Evolutionary conservation across 441 rosid species (phyloP), one percentile per base, ranked within the genome.

Genomic region (Lepidium campestre): DNA sequence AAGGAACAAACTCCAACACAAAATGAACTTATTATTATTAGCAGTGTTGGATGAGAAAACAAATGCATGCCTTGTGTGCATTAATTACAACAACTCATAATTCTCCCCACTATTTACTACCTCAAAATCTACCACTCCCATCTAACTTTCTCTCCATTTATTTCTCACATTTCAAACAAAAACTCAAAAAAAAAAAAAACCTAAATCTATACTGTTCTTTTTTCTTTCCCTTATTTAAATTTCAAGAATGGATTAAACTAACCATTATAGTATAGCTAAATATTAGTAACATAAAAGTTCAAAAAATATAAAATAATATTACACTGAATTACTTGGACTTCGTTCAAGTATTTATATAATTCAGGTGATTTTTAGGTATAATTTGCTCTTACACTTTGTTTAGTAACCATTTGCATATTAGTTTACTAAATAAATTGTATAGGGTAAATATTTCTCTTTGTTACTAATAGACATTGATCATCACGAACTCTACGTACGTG

Each of bases 51-150:
- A 73, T 39, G 68, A 60, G 65, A 73, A 73, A 67, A 62, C 70
- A 74, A 25, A 61, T 74, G 77, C 73, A 67, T 74, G 73, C 69
- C 73, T 73, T 73, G 68, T 18, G 40, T 67, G 65, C 59, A 73
- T 61, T 67, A 61, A 61, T 1, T 74, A 42, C 65, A 61, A 39
- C 73, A 67, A 55, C 69, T 62, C 65, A 67, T 74, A 61, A 74
- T 67, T 67, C 73, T 67, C 20, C 65, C 65, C 70, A 74, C 73
- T 67, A 80, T 75, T 86, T 66, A 82, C 46, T 84, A 73, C 77
- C 68, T 70, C 73, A 20, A 57, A 52, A 79, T 53, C 91, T 61
- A 71, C 83, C 83, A 53, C 78, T 35, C 19, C 41, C 45, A 54
- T 61, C 73, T 1, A 67, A 5, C 73, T 67, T 55, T 52, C 25